phyloP scores from a whole-genome alignment of 305 asterid genomes.

The Rubia occidens region DNA sequence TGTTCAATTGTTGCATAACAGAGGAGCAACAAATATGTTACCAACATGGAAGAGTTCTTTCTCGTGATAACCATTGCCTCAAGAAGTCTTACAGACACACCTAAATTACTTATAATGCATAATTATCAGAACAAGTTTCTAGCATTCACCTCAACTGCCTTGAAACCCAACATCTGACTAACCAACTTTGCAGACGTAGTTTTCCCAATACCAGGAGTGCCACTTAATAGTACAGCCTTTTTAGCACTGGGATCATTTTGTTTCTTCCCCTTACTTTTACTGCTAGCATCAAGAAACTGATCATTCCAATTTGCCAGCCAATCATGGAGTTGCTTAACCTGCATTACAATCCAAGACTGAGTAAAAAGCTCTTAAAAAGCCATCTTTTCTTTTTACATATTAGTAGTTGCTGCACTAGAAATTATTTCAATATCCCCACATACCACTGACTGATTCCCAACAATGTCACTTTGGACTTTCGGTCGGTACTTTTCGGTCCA shows the following conservation, averaged over 20 bases:
- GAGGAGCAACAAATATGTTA: background rate
- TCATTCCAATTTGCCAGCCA: conserved; percentile 79
- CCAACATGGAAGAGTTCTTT: background rate
- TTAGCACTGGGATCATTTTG: conserved; percentile 79
- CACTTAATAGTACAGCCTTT: conserved; percentile 84
- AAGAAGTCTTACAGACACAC: background rate
- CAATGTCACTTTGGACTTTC: conserved; percentile 58
- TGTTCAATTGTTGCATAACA: background rate
- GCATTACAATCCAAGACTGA: conserved; percentile 26
- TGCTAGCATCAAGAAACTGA: conserved; percentile 52
- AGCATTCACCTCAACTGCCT: conserved; percentile 65
- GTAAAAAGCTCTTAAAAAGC: conserved; percentile 15
- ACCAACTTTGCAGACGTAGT: conserved; percentile 91
- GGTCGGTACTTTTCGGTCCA: conserved; percentile 94
- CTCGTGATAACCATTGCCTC: background rate
- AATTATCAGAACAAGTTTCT: background rate
- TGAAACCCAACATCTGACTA: conserved; percentile 88
- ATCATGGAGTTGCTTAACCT: conserved; percentile 97
- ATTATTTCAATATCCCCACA: conserved; percentile 25
- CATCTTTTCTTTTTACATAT: conserved; percentile 7
- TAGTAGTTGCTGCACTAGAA: conserved; percentile 9
- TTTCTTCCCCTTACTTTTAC: conserved; percentile 69
- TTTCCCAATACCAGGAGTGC: conserved; percentile 97
- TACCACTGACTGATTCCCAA: conserved; percentile 92
- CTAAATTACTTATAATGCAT: background rate